A percentile compares a stretch with the other conserved stretches of the same genome.
Conservation (phyloP, 2,329 filamentous ascomycete species). For the Canariomyces notabilis region DNA sequence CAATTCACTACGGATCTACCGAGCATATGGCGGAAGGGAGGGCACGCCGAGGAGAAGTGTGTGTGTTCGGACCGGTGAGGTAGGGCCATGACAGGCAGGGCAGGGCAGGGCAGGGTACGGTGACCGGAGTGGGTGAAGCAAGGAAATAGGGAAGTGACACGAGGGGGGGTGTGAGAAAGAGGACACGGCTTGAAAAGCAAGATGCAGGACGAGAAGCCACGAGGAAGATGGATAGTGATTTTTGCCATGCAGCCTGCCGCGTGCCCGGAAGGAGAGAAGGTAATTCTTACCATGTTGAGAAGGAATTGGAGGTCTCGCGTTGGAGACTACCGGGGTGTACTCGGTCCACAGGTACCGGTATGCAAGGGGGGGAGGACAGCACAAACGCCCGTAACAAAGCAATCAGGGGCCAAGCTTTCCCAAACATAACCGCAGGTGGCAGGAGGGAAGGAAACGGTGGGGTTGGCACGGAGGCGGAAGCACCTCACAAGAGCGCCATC, state of each 20-base stretch:
- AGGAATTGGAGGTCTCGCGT: conserved; percentile 9
- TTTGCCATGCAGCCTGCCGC: conserved; percentile 43
- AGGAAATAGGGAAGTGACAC: conserved; percentile 19
- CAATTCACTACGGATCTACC: conserved; percentile 36
- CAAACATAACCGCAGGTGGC: conserved; percentile 11
- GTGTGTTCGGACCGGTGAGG: conserved; percentile 24
- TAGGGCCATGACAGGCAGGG: conserved; percentile 15
- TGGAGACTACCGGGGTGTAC: conserved; percentile 19
- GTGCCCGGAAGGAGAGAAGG: conserved; percentile 31
- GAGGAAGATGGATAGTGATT: conserved; percentile 33
- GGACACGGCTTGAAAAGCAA: conserved; percentile 12
- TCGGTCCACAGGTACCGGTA: conserved; percentile 20
- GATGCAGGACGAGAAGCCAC: conserved; percentile 11
- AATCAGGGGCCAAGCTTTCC: conserved; percentile 16
- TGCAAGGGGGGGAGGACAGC: conserved; percentile 17
- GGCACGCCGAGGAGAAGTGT: conserved; percentile 11
- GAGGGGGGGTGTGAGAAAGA: conserved; percentile 12
- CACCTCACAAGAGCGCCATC: conserved; percentile 26
- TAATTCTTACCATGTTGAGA: conserved; percentile 45
- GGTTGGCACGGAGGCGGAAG: conserved; percentile 16
- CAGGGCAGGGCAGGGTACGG: conserved; percentile 14
- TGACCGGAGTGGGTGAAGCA: conserved; percentile 22
- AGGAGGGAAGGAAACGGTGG: conserved; percentile 11
- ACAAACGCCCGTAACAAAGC: conserved; percentile 10
- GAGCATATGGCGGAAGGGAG: conserved; percentile 22